Evolutionary conservation across 352 stramenopile species (phyloP).

Genomic region (Pythium utonaiense): DNA sequence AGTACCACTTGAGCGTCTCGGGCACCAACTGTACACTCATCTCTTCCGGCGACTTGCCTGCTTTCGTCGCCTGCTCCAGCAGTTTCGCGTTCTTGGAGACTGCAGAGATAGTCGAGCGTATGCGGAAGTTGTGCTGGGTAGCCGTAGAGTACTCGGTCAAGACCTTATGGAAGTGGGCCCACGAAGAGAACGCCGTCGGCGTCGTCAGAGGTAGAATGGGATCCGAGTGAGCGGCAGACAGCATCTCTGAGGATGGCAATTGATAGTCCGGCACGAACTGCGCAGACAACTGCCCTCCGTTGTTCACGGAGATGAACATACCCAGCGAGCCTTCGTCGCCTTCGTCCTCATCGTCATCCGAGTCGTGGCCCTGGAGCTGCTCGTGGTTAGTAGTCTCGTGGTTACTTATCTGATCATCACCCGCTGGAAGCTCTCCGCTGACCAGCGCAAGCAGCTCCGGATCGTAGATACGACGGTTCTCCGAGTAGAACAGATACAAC

Average conservation of each 20-base stretch:
- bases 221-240: background rate
- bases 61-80: constrained; percentile 36
- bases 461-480: constrained; percentile 78
- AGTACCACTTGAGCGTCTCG: constrained; percentile 62
- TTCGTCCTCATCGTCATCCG: background rate
- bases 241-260: background rate
- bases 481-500: constrained; percentile 70
- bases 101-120: constrained; percentile 65
- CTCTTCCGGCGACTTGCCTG: constrained; percentile 27
- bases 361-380: background rate
- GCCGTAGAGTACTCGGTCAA: constrained; percentile 51
- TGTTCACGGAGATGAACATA: background rate
- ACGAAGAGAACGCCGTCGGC: constrained; percentile 51
- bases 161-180: constrained; percentile 57
- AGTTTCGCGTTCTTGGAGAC: constrained; percentile 56
- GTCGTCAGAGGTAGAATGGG: constrained; percentile 27
- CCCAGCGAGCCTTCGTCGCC: background rate
- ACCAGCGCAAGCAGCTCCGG: constrained; percentile 47
- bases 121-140: constrained; percentile 65
- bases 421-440: background rate
- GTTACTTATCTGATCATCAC: background rate
- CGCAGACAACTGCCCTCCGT: background rate
- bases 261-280: background rate
- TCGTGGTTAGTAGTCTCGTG: background rate
- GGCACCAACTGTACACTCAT: constrained; percentile 40